phyloP scores from a whole-genome alignment of 768 basidiomycete genomes.

The Neoboletus magnificus region DNA sequence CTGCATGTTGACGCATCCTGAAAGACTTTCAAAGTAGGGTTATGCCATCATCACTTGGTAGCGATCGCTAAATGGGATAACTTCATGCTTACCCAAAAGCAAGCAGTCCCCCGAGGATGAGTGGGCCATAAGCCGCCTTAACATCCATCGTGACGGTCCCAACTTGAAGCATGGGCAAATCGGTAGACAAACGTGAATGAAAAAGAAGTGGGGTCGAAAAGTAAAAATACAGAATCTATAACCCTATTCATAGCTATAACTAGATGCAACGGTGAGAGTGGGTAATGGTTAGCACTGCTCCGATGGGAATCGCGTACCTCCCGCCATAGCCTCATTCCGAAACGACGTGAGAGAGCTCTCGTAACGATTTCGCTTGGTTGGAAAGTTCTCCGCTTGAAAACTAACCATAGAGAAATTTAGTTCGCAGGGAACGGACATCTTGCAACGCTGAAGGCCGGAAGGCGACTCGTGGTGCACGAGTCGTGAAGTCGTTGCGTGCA shows the following conservation, averaged over 20 bases:
- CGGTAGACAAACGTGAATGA: neutral
- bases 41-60: neutral
- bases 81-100: constrained; percentile 16
- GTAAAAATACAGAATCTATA: neutral
- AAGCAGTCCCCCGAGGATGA: constrained; percentile 22
- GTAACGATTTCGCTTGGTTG: neutral
- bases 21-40: constrained; percentile 15
- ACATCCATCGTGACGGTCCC: neutral
- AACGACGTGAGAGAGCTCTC: neutral
- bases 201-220: neutral
- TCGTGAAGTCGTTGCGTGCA: no score
- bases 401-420: neutral
- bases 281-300: neutral
- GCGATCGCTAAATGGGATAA: neutral
- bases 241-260: constrained; percentile 4
- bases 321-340: neutral
- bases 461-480: no score
- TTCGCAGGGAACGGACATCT: neutral
- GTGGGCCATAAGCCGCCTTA: constrained; percentile 13
- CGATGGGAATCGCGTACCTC: neutral
- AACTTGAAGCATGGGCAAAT: constrained; percentile 9
- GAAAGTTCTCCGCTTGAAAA: neutral
- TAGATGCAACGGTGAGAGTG: neutral
- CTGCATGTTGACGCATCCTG: constrained; percentile 27
- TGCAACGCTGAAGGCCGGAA: no score